Evolutionary conservation across 306 rosid genomes (phyloP).

Genomic region (Delonix regia): DNA sequence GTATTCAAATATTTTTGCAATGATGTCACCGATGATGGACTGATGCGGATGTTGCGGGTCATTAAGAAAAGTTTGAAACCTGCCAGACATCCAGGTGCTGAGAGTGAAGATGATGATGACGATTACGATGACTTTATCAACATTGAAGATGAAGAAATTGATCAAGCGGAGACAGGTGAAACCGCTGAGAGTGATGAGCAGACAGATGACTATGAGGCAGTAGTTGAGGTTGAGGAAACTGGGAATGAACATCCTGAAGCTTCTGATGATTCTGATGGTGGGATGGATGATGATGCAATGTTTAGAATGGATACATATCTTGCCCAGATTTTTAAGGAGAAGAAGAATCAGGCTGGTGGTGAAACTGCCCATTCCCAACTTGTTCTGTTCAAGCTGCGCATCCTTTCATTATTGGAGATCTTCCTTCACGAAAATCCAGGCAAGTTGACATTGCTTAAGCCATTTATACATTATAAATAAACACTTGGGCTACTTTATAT

Average conservation of each 20-base stretch:
- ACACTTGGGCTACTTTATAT: conserved; percentile 4
- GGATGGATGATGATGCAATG: conserved; percentile 99
- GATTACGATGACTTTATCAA: conserved; percentile 70
- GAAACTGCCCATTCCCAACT: conserved; percentile 94
- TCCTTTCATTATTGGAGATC: conserved; percentile 88
- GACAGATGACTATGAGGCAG: conserved; percentile 82
- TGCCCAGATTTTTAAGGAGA: conserved; percentile 82
- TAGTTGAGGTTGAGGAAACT: conserved; percentile 59
- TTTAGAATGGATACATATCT: conserved; percentile 85
- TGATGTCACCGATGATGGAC: conserved; percentile 72
- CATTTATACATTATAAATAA: too few relatives aligned
- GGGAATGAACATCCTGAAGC: conserved; percentile 52
- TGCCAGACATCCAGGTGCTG: conserved; percentile 73
- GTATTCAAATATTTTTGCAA: conserved; percentile 81
- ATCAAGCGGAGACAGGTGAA: conserved; percentile 74
- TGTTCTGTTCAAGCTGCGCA: conserved; percentile 83
- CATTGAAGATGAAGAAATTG: conserved; percentile 81
- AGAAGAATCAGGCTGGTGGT: conserved; percentile 73
- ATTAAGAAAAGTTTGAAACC: conserved; percentile 79
- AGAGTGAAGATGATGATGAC: conserved; percentile 52
- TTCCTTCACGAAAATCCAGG: conserved; percentile 96
- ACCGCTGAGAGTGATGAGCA: conserved; percentile 84
- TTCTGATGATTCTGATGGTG: conserved; percentile 95
- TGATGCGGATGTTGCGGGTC: conserved; percentile 82
- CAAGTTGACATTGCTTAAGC: conserved; percentile 32